Evolutionary conservation across 768 basidiomycete species (phyloP).

Genomic region (Psilocybe subaeruginosa): DNA sequence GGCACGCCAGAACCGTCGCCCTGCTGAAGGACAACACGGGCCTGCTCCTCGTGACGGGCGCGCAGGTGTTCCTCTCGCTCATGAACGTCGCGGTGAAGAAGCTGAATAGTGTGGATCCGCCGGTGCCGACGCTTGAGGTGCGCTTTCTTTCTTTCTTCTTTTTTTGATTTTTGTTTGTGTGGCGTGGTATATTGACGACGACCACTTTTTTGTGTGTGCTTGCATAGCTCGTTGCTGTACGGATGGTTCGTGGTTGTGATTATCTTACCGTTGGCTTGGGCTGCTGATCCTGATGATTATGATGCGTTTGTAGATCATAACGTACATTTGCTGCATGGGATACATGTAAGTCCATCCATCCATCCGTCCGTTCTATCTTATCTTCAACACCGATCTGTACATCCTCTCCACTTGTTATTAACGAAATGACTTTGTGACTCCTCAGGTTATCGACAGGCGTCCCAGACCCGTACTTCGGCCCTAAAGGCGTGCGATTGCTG

Average conservation of each 20-base stretch:
- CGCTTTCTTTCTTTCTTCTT: constrained; percentile 15
- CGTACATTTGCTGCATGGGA: constrained; percentile 50
- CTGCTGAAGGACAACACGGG: constrained; percentile 48
- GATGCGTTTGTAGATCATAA: constrained; percentile 9
- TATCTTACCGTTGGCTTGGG: neutral
- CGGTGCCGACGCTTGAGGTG: constrained; percentile 62
- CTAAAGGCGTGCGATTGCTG: constrained; percentile 62
- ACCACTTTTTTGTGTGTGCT: neutral
- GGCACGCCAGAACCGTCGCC: neutral
- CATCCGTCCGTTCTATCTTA: too few species aligned
- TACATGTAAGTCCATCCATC: constrained; percentile 38
- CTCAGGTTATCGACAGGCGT: constrained; percentile 13
- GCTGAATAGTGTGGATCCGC: constrained; percentile 58
- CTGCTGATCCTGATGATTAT: too few species aligned
- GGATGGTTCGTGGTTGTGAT: constrained; percentile 37
- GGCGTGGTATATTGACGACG: neutral
- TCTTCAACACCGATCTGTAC: too few species aligned
- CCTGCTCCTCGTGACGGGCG: constrained; percentile 55
- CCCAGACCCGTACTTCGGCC: constrained; percentile 64
- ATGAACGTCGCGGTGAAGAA: constrained; percentile 70
- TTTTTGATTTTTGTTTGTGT: neutral
- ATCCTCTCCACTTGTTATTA: too few species aligned
- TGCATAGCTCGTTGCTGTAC: constrained; percentile 22
- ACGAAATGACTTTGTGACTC: neutral
- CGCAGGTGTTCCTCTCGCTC: constrained; percentile 62